Percentiles rank a stretch among this genome's conserved stretches.
These are phyloP conservation scores for Parastagonospora nodorum DNA, from an alignment of 2,329 filamentous ascomycete species.

Conservation along the genomic window DNA sequence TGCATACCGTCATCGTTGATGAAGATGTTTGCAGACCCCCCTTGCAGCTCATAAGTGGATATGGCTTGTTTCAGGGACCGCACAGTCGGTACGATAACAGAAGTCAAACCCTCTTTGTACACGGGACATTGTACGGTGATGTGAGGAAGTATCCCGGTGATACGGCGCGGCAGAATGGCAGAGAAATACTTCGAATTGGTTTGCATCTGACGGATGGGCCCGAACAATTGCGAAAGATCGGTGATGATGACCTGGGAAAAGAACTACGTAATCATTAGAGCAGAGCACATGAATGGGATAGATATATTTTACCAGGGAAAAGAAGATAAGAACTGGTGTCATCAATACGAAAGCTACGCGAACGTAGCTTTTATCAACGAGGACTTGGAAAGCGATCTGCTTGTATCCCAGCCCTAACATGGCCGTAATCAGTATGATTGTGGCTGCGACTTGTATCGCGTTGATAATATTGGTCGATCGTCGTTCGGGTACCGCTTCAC, in stretches of 20 bases:
- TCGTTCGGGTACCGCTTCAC: slow-evolving; percentile 66
- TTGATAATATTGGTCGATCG: slow-evolving; percentile 73
- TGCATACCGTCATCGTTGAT: slow-evolving; percentile 73
- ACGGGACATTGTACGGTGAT: slow-evolving; percentile 81
- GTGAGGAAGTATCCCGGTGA: slow-evolving; percentile 68
- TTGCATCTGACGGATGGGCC: slow-evolving; percentile 74
- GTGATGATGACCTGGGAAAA: slow-evolving; percentile 35
- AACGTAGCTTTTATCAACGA: slow-evolving; percentile 59
- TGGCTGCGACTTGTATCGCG: slow-evolving; percentile 69
- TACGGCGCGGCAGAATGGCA: slow-evolving; percentile 55
- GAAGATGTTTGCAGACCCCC: slow-evolving; percentile 70
- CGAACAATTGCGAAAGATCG: slow-evolving; percentile 65
- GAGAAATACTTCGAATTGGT: slow-evolving; percentile 84
- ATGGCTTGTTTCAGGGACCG: slow-evolving; percentile 74
- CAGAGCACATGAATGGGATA: not conserved
- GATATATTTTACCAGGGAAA: slow-evolving; percentile 54
- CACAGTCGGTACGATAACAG: slow-evolving; percentile 77
- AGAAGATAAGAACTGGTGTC: slow-evolving; percentile 63
- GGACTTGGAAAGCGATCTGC: slow-evolving; percentile 70
- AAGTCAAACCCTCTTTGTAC: slow-evolving; percentile 80
- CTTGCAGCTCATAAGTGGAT: slow-evolving; percentile 58
- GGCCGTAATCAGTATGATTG: slow-evolving; percentile 67
- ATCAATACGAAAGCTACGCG: slow-evolving; percentile 58
- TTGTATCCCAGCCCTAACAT: slow-evolving; percentile 73
- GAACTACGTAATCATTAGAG: slow-evolving; percentile 26